These are phyloP conservation scores for Carex kokanica DNA, from an alignment of 176 grass and related monocot species.

Conservation along the genomic window DNA sequence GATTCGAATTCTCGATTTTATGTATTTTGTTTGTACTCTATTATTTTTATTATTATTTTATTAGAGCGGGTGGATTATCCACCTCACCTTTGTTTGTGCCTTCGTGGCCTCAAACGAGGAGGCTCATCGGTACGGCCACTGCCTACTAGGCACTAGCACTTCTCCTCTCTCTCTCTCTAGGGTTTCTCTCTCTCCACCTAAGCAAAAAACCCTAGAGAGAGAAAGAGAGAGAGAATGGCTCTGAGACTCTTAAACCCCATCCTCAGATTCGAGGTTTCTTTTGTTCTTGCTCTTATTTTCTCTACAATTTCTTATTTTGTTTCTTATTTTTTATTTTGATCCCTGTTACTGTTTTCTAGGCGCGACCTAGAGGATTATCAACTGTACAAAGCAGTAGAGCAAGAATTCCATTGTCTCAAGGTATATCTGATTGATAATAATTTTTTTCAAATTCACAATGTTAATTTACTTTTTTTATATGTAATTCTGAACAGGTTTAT, in stretches of 20 bases:
- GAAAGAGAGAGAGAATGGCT: neutral
- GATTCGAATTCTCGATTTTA: too few species aligned
- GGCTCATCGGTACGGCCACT: neutral
- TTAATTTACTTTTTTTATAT: neutral
- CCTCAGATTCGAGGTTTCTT: neutral
- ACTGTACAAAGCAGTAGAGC: neutral
- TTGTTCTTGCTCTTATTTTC: neutral
- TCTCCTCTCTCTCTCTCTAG: constrained; percentile 10
- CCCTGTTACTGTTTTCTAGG: neutral
- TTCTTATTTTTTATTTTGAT: neutral
- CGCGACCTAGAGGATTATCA: constrained; percentile 12
- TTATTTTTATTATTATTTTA: too few species aligned
- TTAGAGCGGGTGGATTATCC: neutral
- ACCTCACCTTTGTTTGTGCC: neutral
- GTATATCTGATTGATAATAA: neutral
- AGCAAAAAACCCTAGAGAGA: neutral
- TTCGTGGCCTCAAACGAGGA: neutral
- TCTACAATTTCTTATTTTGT: neutral
- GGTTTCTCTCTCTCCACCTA: neutral
- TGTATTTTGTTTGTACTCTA: too few species aligned
- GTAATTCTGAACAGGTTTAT: constrained; percentile 10
- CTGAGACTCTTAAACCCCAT: neutral
- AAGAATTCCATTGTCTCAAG: neutral
- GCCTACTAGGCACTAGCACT: neutral
- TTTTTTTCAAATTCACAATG: neutral